phyloP scores from a whole-genome alignment of 139 green algal genomes.

The Zygnema cylindricum region DNA sequence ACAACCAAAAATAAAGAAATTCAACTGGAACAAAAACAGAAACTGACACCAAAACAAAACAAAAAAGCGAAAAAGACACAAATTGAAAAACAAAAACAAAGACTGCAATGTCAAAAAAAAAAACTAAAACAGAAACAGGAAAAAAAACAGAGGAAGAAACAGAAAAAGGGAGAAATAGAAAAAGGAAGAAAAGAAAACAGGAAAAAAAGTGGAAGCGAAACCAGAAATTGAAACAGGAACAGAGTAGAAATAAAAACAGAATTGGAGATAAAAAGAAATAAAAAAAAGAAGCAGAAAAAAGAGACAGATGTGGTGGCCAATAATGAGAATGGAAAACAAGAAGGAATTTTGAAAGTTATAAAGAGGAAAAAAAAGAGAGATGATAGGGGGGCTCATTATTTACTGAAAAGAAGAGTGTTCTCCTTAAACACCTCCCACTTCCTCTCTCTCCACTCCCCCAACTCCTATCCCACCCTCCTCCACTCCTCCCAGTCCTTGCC shows the following conservation, averaged over 20 bases:
- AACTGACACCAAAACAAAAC: too few relatives aligned
- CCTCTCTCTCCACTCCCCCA: neutral
- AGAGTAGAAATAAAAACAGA: neutral
- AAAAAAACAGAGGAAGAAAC: neutral
- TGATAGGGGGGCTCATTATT: neutral
- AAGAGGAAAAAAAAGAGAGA: neutral
- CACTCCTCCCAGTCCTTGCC: slow-evolving; percentile 6
- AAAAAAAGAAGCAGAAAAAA: neutral
- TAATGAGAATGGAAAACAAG: neutral
- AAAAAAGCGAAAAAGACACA: too few relatives aligned
- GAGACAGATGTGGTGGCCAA: neutral
- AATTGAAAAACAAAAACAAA: too few relatives aligned
- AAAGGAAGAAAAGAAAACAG: neutral
- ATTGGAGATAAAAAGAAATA: neutral
- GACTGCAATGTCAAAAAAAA: too few relatives aligned
- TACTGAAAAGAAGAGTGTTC: neutral
- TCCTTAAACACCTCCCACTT: slow-evolving; percentile 5
- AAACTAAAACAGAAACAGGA: too few relatives aligned
- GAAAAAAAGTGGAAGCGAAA: neutral
- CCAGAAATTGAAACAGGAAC: too few relatives aligned
- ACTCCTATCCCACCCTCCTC: slow-evolving; percentile 25
- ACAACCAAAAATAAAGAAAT: too few relatives aligned
- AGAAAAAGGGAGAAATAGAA: neutral
- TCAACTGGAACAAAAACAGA: too few relatives aligned
- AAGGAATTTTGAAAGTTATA: neutral